Conservation (phyloP, 441 rosid species). For the Arabidopsis hybrid region DNA sequence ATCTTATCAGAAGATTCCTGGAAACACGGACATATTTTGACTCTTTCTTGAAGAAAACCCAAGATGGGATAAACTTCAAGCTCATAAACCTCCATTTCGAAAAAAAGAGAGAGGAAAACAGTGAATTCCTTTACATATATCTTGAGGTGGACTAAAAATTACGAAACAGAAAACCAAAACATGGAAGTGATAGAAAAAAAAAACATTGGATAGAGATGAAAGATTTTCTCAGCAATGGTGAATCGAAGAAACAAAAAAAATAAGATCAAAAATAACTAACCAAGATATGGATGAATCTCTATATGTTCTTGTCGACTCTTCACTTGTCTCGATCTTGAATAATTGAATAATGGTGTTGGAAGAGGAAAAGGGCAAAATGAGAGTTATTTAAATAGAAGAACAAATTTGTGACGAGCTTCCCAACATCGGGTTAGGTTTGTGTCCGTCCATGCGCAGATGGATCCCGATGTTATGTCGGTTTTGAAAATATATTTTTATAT, state of each 20-base stretch:
- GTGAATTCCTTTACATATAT: background rate
- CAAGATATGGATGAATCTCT: background rate
- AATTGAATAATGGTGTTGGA: background rate
- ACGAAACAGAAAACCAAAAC: background rate
- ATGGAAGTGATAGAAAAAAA: background rate
- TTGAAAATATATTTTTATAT: background rate
- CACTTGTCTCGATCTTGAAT: background rate
- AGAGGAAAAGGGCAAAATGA: background rate
- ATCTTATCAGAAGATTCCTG: constrained; percentile 31
- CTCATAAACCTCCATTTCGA: background rate
- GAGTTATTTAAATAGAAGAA: constrained; percentile 6
- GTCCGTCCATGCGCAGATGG: constrained; percentile 26
- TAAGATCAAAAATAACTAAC: constrained; percentile 19
- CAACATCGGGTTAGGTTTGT: constrained; percentile 28
- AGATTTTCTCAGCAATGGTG: background rate
- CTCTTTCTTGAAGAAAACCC: background rate
- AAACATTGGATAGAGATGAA: background rate
- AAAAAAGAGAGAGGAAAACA: background rate
- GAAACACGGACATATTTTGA: constrained; percentile 26
- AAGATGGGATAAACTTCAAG: background rate
- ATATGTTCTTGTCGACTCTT: constrained; percentile 9
- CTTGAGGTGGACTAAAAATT: background rate
- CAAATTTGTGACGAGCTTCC: constrained; percentile 15
- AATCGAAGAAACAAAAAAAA: background rate
- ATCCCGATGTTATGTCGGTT: constrained; percentile 28